A percentile compares a stretch with the other conserved stretches of the same genome.
These are phyloP conservation scores for Mortierella sp. DNA, from an alignment of 371 early-diverging fungal genomes.

Conservation along the genomic window DNA sequence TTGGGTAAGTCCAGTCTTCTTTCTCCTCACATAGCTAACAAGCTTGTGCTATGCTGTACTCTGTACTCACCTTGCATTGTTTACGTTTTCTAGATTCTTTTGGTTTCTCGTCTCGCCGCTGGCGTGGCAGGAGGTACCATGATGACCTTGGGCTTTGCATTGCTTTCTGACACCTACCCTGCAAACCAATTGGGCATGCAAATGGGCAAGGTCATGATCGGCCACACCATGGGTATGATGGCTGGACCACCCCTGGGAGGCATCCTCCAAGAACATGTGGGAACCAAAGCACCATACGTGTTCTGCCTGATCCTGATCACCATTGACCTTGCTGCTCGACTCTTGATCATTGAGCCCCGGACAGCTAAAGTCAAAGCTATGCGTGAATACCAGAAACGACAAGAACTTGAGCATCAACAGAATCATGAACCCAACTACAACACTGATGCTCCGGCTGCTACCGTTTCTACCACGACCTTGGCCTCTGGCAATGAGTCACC, in stretches of 20 bases:
- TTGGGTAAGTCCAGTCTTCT: conserved; percentile 46
- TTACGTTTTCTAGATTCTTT: conserved; percentile 33
- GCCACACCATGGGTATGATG: conserved; percentile 43
- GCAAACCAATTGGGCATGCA: conserved; percentile 61
- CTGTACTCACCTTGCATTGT: background rate
- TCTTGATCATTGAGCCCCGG: conserved; percentile 63
- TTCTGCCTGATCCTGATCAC: conserved; percentile 75
- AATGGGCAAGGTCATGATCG: conserved; percentile 66
- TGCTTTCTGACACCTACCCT: conserved; percentile 73
- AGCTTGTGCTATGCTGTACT: too few relatives aligned
- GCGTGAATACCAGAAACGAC: conserved; percentile 19
- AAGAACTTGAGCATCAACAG: conserved; percentile 8
- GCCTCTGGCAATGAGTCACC: background rate
- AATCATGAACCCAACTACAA: background rate
- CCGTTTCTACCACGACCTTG: background rate
- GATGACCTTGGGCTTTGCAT: conserved; percentile 68
- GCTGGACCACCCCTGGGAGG: conserved; percentile 46
- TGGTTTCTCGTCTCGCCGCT: conserved; percentile 68
- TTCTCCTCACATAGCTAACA: too few relatives aligned
- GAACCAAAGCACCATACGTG: conserved; percentile 75
- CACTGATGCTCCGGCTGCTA: background rate
- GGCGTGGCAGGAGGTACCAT: conserved; percentile 69
- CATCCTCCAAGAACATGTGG: conserved; percentile 67
- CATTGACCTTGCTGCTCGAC: conserved; percentile 65
- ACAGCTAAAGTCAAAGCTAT: conserved; percentile 38